Evolutionary conservation across 768 basidiomycete genomes (phyloP).

Genomic region (Rhodotorula paludigena): DNA sequence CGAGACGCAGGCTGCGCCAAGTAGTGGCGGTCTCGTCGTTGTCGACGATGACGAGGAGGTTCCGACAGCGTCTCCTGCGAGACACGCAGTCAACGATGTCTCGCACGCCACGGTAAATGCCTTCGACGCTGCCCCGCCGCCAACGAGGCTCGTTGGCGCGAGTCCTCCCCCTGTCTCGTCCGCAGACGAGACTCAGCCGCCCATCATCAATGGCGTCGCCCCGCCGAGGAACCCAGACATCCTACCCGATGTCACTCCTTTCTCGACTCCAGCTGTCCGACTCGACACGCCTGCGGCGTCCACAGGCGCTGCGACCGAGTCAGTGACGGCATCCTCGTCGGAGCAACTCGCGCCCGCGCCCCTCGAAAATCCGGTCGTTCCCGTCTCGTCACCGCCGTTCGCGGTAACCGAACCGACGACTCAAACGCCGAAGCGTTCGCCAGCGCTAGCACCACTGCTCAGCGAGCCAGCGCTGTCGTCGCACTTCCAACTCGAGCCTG

Average conservation of each 20-base stretch:
- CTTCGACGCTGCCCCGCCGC: no score
- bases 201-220: neutral
- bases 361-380: no score
- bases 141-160: neutral
- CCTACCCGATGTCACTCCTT: neutral
- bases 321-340: no score
- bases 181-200: no score
- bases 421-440: neutral
- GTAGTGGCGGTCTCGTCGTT: neutral
- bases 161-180: neutral
- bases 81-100: no score
- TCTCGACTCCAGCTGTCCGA: neutral
- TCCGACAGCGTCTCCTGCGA: no score
- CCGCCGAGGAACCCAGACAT: conserved; percentile 10
- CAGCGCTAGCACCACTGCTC: neutral
- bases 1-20: neutral
- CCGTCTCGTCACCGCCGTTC: no score
- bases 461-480: conserved; percentile 8
- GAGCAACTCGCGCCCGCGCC: no score
- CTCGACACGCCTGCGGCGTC: no score
- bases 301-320: no score
- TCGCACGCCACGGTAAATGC: no score
- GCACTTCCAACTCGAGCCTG: conserved; percentile 4
- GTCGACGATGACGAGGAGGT: conserved; percentile 12
- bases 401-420: no score